These are phyloP conservation scores for Cytospora paraplurivora DNA, from an alignment of 2,329 filamentous ascomycete species.

Conservation along the genomic window DNA sequence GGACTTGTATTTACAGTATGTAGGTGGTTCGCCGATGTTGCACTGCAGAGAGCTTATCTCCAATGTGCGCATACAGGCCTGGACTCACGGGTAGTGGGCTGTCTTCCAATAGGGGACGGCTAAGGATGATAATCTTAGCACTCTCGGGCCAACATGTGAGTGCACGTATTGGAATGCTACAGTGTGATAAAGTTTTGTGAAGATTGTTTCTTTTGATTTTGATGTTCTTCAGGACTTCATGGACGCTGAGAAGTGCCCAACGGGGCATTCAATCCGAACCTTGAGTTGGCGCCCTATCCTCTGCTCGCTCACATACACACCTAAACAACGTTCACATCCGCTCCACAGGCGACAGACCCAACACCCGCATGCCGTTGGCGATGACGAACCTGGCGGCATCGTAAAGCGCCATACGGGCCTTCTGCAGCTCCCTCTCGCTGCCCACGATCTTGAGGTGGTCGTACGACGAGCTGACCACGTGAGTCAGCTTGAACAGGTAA, in stretches of 20 bases:
- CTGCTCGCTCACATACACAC: background rate
- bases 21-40: background rate
- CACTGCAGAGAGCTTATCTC: background rate
- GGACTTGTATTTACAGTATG: background rate
- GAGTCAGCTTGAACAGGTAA: constrained; percentile 86
- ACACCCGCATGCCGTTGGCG: constrained; percentile 78
- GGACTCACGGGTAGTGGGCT: background rate
- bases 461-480: constrained; percentile 77
- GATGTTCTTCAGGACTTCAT: background rate
- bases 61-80: too few relatives aligned
- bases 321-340: constrained; percentile 38
- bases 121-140: too few relatives aligned
- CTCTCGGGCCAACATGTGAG: too few relatives aligned
- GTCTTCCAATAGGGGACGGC: background rate
- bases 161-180: background rate
- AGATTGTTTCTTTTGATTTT: background rate
- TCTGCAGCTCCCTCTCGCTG: constrained; percentile 71
- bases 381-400: constrained; percentile 74
- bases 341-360: constrained; percentile 79
- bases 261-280: background rate
- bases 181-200: background rate
- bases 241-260: background rate
- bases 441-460: constrained; percentile 82
- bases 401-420: constrained; percentile 76
- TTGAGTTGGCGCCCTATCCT: background rate